These are phyloP conservation scores for Trypanosoma conorhini DNA, from an alignment of 208 protist species.

Conservation along the genomic window DNA sequence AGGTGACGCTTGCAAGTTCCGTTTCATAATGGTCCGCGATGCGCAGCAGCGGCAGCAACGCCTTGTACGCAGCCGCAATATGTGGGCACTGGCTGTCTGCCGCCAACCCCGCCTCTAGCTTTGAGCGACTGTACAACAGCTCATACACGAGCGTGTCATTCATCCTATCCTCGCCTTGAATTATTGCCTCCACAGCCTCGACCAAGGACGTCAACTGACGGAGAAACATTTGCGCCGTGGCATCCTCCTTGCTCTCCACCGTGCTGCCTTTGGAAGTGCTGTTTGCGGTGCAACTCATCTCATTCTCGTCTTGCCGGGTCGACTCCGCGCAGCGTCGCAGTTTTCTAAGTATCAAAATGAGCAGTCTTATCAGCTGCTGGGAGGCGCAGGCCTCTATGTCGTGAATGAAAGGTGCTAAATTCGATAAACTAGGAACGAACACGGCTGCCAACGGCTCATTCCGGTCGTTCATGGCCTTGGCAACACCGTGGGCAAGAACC, in stretches of 20 bases:
- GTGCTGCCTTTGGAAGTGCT: background rate
- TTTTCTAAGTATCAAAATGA: slow-evolving; percentile 53
- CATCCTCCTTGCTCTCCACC: background rate
- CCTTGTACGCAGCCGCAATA: slow-evolving; percentile 9
- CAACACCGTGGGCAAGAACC: slow-evolving; percentile 51
- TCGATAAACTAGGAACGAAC: slow-evolving; percentile 66
- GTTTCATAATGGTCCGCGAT: slow-evolving; percentile 45
- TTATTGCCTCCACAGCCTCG: slow-evolving; percentile 62
- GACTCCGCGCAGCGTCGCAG: slow-evolving; percentile 30
- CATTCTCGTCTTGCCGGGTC: background rate
- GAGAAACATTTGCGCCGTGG: slow-evolving; percentile 41
- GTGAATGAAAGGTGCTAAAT: slow-evolving; percentile 65
- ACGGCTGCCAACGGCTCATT: slow-evolving; percentile 69
- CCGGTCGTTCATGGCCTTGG: slow-evolving; percentile 52
- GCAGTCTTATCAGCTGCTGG: slow-evolving; percentile 51
- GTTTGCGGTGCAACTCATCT: background rate
- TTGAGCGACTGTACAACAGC: slow-evolving; percentile 56
- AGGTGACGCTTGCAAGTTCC: slow-evolving; percentile 42
- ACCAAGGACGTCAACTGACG: slow-evolving; percentile 52
- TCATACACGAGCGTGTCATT: slow-evolving; percentile 85
- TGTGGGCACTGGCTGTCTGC: background rate
- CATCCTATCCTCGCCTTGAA: slow-evolving; percentile 41
- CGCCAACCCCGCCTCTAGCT: slow-evolving; percentile 22
- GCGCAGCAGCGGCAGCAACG: slow-evolving; percentile 9
- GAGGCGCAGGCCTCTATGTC: slow-evolving; percentile 70